Percentiles rank a stretch among this genome's conserved stretches.
phyloP scores from a whole-genome alignment of 805 yeast genomes.

The Cyberlindnera maritima region DNA sequence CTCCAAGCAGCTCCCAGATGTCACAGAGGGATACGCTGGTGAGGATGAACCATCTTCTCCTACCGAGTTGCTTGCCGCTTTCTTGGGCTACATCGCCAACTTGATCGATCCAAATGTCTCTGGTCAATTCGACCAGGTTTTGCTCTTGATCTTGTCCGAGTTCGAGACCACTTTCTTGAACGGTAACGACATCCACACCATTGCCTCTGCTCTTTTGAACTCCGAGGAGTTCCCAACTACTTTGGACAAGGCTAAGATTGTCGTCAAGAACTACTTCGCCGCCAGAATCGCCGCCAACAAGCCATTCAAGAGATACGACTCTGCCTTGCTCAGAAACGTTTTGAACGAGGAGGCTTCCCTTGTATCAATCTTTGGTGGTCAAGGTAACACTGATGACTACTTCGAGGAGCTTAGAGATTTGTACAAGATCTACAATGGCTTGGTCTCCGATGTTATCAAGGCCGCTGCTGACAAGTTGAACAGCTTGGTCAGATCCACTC shows the following conservation, averaged over 20 bases:
- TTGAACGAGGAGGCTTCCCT: constrained; percentile 55
- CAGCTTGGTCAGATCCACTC: constrained; percentile 63
- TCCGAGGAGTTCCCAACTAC: constrained; percentile 64
- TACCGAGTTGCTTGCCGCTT: constrained; percentile 79
- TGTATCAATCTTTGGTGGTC: constrained; percentile 95
- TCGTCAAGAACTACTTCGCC: constrained; percentile 75
- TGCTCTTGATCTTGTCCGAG: constrained; percentile 69
- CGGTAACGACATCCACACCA: constrained; percentile 81
- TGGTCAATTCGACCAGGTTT: constrained; percentile 66
- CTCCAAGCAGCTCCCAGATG: constrained; percentile 65
- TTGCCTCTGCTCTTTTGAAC: constrained; percentile 67
- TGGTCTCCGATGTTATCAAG: constrained; percentile 67
- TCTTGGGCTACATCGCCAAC: constrained; percentile 69
- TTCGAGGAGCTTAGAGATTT: constrained; percentile 93
- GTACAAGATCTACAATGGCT: constrained; percentile 71
- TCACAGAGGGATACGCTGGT: constrained; percentile 80
- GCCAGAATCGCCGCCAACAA: constrained; percentile 51
- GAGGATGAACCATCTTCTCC: constrained; percentile 88
- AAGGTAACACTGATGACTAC: constrained; percentile 97
- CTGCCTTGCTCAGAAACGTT: constrained; percentile 67
- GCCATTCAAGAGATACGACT: constrained; percentile 47
- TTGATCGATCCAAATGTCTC: constrained; percentile 42
- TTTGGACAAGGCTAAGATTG: constrained; percentile 61
- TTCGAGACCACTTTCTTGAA: constrained; percentile 78
- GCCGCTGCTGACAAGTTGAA: constrained; percentile 69